A percentile compares a stretch with the other conserved stretches of the same genome.
phyloP scores from a whole-genome alignment of 108 stramenopile genomes.

The Schizochytrium sp. region DNA sequence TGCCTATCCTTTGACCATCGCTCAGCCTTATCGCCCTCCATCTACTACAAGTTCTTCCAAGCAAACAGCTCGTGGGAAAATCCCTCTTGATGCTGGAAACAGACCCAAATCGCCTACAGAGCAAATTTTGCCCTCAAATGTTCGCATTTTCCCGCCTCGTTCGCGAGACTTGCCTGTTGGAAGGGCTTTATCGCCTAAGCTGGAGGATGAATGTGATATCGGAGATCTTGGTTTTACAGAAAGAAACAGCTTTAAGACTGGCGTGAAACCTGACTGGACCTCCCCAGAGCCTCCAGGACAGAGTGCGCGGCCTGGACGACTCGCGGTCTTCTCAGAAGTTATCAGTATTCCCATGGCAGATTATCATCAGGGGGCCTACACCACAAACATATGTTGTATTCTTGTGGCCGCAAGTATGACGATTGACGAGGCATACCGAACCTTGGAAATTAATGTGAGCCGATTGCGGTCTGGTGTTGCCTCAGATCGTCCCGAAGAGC shows the following conservation, averaged over 20 bases:
- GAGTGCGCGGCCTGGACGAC: neutral
- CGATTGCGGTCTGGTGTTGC: neutral
- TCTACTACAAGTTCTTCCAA: no score
- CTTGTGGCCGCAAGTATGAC: neutral
- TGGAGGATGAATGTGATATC: neutral
- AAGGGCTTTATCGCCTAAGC: neutral
- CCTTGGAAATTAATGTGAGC: slow-evolving; percentile 16
- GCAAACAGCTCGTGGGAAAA: neutral
- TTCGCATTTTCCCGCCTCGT: slow-evolving; percentile 19
- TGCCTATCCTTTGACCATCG: slow-evolving; percentile 39
- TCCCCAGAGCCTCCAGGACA: neutral
- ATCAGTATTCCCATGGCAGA: neutral
- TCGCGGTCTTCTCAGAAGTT: neutral
- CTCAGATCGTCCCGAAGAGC: slow-evolving; percentile 22
- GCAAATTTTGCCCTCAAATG: neutral
- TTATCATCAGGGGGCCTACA: neutral
- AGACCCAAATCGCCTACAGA: neutral
- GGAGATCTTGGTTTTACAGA: neutral
- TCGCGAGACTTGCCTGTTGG: neutral
- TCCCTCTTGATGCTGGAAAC: neutral
- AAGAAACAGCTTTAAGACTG: neutral
- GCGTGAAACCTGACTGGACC: neutral
- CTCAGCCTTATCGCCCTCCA: neutral
- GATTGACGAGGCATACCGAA: slow-evolving; percentile 18
- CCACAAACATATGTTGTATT: neutral